Evolutionary conservation across 2,329 filamentous ascomycete species (phyloP).

Genomic region (Whalleya microplaca): DNA sequence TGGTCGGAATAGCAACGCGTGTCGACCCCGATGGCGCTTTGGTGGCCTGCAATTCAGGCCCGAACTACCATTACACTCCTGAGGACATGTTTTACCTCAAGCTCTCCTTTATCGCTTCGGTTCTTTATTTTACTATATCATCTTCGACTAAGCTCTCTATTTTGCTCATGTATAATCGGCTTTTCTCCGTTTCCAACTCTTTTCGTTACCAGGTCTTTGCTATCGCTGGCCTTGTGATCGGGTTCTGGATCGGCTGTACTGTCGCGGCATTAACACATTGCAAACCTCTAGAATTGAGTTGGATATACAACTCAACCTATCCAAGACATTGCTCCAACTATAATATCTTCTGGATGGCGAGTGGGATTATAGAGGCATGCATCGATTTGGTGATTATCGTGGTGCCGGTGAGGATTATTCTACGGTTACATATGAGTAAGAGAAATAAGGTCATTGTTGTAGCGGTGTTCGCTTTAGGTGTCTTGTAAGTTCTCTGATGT

Average conservation of each 20-base stretch:
- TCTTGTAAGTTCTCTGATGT: slow-evolving; percentile 15
- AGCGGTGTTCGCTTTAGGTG: slow-evolving; percentile 22
- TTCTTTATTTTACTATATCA: slow-evolving; percentile 37
- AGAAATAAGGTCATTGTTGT: slow-evolving; percentile 19
- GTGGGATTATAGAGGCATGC: slow-evolving; percentile 19
- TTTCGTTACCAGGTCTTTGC: slow-evolving; percentile 31
- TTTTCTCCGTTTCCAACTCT: slow-evolving; percentile 31
- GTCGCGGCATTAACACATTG: slow-evolving; percentile 30
- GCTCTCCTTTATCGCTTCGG: slow-evolving; percentile 28
- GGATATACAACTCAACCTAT: slow-evolving; percentile 20
- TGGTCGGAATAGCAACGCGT: slow-evolving; percentile 6
- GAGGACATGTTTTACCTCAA: slow-evolving; percentile 20
- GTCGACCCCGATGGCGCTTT: slow-evolving; percentile 18
- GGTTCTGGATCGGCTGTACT: slow-evolving; percentile 29
- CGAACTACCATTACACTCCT: slow-evolving; percentile 15
- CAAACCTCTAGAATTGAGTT: slow-evolving; percentile 25
- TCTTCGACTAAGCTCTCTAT: slow-evolving; percentile 38
- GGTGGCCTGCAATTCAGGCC: slow-evolving; percentile 14
- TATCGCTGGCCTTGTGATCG: slow-evolving; percentile 18
- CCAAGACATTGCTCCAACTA: slow-evolving; percentile 29
- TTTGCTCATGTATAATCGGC: slow-evolving; percentile 37
- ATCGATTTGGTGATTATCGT: slow-evolving; percentile 26
- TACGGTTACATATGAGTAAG: slow-evolving; percentile 14
- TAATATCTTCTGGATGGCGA: slow-evolving; percentile 24
- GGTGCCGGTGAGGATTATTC: slow-evolving; percentile 22